phyloP scores from a whole-genome alignment of 2,329 filamentous ascomycete species.

The Xylariaceae sp. region DNA sequence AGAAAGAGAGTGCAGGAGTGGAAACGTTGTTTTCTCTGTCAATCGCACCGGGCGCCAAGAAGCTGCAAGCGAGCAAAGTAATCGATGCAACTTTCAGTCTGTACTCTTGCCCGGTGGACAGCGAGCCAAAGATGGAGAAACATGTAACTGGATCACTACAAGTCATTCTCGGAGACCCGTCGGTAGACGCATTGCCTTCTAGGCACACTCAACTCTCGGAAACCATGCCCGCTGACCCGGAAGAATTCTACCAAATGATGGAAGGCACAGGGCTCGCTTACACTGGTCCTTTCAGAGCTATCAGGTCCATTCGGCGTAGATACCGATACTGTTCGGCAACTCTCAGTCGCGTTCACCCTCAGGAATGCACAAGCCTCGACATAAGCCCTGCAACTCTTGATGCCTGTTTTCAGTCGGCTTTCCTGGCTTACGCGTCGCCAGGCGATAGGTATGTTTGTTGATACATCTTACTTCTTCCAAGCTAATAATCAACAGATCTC shows the following conservation, averaged over 20 bases:
- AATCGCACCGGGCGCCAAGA: not conserved
- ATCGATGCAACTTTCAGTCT: constrained; percentile 34
- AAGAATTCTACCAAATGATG: constrained; percentile 41
- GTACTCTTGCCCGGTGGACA: constrained; percentile 32
- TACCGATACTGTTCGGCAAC: constrained; percentile 33
- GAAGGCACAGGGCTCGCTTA: constrained; percentile 35
- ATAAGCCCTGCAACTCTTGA: constrained; percentile 41
- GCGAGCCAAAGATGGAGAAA: constrained; percentile 32
- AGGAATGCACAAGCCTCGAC: constrained; percentile 34
- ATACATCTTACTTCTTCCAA: not conserved
- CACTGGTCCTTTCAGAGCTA: constrained; percentile 35
- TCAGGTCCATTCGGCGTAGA: constrained; percentile 33
- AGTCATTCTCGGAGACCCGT: constrained; percentile 30
- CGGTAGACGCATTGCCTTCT: constrained; percentile 25
- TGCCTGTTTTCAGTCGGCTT: constrained; percentile 39
- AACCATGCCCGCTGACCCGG: constrained; percentile 28
- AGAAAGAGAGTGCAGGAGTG: constrained; percentile 29
- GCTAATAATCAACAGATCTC: constrained; percentile 24
- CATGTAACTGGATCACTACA: constrained; percentile 33
- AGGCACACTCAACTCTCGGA: constrained; percentile 26
- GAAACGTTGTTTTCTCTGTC: constrained; percentile 37
- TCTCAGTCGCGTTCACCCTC: constrained; percentile 28
- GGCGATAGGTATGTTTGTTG: constrained; percentile 33
- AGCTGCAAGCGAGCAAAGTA: not conserved
- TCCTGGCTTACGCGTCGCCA: constrained; percentile 38